These are phyloP conservation scores for Irpex lacteus DNA, from an alignment of 1,284 basidiomycete species.

Conservation along the genomic window DNA sequence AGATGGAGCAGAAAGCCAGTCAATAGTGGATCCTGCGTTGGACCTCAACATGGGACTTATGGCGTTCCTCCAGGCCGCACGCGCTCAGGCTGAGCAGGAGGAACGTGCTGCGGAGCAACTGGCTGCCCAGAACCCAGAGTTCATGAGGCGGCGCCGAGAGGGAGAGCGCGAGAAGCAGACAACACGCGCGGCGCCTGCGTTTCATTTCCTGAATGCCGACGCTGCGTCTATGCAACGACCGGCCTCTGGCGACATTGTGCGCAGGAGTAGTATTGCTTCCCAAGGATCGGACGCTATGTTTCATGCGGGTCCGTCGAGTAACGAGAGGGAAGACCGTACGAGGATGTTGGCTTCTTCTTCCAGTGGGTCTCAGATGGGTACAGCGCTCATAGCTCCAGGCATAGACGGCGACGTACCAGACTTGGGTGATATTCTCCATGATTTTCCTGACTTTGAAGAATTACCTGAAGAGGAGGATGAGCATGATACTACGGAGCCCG, in stretches of 20 bases:
- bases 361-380: constrained; percentile 9
- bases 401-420: constrained; percentile 61
- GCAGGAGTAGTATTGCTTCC: not conserved
- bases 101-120: constrained; percentile 43
- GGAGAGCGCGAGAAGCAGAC: constrained; percentile 45
- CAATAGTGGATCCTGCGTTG: constrained; percentile 28
- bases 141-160: constrained; percentile 39
- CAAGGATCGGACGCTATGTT: constrained; percentile 53
- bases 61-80: constrained; percentile 72
- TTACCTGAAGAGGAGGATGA: constrained; percentile 41
- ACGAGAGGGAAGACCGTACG: constrained; percentile 21
- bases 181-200: constrained; percentile 68
- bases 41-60: constrained; percentile 57
- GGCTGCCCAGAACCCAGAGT: constrained; percentile 40
- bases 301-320: constrained; percentile 19
- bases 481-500: constrained; percentile 16
- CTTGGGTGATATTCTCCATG: constrained; percentile 71
- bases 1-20: not conserved
- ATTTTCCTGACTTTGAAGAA: constrained; percentile 66
- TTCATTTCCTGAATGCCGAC: constrained; percentile 67
- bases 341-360: constrained; percentile 7
- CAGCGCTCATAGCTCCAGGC: constrained; percentile 14
- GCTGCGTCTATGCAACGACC: constrained; percentile 14
- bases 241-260: not conserved
- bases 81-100: constrained; percentile 53